Evolutionary conservation across 768 basidiomycete genomes (phyloP), one percentile per base, ranked within the genome.

Genomic region (Crucibulum laeve): DNA sequence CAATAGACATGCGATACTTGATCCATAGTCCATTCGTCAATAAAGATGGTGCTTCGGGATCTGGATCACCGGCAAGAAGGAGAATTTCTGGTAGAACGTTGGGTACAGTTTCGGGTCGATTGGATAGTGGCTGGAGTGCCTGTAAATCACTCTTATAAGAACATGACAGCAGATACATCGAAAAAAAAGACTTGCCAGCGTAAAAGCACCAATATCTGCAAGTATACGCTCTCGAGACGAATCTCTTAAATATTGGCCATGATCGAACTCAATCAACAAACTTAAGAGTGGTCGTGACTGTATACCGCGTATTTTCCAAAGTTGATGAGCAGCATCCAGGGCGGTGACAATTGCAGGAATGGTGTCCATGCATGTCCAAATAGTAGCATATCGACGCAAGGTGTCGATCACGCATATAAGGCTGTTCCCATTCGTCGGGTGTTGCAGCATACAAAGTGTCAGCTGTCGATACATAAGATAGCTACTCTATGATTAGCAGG

Each of bases 11-110:
- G 33, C 84, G 79, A 52, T 90, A 90, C 56, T 87, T 85, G 61
- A 87, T 85, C 89, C 89, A 91, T 11, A 91, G 67, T 36, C 76
- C 75, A 51, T 84, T 85, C 0, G 87, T 88, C 17, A 91, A 77
- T 37, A 76, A 73, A 1, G 81, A 80, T 2, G 85, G 76, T 4
- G 81, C 85, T 45, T 83, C 79, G 0, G 67, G 65, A 39, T 74
- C 71, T 2, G 70, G 61, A 54, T 87, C 79, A 7, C 70, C 75
- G 4, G 77, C 75, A n/a, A 89, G 73, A 5, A 80, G 57, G 15
- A 85, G 64, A 28, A 89, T 85, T 57, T 89, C 87, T 0, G 83
- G 80, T 7, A 79, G 59, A 19, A 68, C 60, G 38, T 67, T 64
- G 17, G 77, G 77, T 24, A 76, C 71, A 42, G 58, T 42, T 38